A percentile compares a stretch with the other conserved stretches of the same genome.
Evolutionary conservation across 169 alveolate genomes (phyloP).

Genomic region (Plasmodium malariae): DNA sequence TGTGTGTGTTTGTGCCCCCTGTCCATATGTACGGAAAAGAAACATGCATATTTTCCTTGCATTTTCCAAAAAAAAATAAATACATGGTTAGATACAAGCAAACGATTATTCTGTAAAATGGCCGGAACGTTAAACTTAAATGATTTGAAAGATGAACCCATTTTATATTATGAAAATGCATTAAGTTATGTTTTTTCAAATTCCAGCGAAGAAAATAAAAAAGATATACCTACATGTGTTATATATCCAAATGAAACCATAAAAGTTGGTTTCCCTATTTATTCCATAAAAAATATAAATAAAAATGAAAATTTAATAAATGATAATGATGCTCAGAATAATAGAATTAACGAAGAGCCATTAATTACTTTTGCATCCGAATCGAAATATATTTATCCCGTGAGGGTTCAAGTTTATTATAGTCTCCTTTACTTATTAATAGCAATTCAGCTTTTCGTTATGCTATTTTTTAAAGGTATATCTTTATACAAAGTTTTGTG

Average conservation of each 20-base stretch:
- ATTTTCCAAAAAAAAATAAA: too few relatives aligned
- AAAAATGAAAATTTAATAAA: slow-evolving; percentile 51
- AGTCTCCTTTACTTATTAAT: slow-evolving; percentile 38
- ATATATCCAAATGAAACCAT: slow-evolving; percentile 57
- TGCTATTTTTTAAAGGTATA: slow-evolving; percentile 63
- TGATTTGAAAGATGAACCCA: slow-evolving; percentile 75
- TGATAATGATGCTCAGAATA: slow-evolving; percentile 41
- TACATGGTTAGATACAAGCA: slow-evolving; percentile 25
- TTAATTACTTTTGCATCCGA: slow-evolving; percentile 63
- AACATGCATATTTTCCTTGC: too few relatives aligned
- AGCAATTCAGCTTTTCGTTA: slow-evolving; percentile 8
- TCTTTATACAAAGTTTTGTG: not conserved
- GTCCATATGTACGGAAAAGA: too few relatives aligned
- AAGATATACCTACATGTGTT: slow-evolving; percentile 66
- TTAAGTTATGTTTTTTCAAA: slow-evolving; percentile 73
- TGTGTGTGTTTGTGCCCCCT: too few relatives aligned
- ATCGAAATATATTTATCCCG: slow-evolving; percentile 60
- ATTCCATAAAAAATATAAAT: slow-evolving; percentile 67
- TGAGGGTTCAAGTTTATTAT: slow-evolving; percentile 33
- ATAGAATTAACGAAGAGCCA: slow-evolving; percentile 74
- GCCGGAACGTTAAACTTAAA: slow-evolving; percentile 72
- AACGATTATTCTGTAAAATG: too few relatives aligned
- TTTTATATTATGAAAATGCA: slow-evolving; percentile 76
- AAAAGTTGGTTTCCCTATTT: slow-evolving; percentile 66
- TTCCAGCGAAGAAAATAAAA: slow-evolving; percentile 56